phyloP scores from a whole-genome alignment of 345 rosid genomes.

The Citrus medica region DNA sequence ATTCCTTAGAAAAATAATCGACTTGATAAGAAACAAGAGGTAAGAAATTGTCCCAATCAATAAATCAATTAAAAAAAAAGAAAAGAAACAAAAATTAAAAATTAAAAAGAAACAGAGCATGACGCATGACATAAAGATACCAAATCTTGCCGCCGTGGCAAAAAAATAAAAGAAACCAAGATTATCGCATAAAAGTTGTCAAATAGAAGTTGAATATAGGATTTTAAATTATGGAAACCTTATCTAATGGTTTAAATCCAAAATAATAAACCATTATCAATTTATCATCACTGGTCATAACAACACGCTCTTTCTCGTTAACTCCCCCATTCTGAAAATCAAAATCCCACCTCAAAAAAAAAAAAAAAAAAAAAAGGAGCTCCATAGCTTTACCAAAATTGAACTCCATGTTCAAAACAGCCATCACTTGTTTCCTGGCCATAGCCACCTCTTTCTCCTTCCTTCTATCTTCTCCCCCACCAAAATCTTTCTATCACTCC shows the following conservation, averaged over 20 bases:
- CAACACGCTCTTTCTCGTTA: not conserved
- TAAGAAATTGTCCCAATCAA: not conserved
- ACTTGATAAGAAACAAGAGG: slow-evolving; percentile 6
- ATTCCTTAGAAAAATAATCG: not conserved
- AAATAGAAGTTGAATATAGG: not conserved
- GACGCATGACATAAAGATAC: too few relatives aligned
- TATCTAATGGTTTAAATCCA: not conserved
- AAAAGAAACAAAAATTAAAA: not conserved
- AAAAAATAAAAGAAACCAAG: not conserved
- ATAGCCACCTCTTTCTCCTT: slow-evolving; percentile 37
- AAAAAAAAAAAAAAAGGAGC: too few relatives aligned
- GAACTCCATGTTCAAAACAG: slow-evolving; percentile 34
- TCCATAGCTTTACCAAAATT: not conserved
- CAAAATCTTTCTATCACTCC: slow-evolving; percentile 50
- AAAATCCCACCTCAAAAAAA: too few relatives aligned
- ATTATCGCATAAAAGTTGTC: not conserved
- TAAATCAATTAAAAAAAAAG: not conserved
- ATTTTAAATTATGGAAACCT: not conserved
- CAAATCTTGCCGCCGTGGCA: not conserved
- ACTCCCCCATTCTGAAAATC: too few relatives aligned
- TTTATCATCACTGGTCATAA: not conserved
- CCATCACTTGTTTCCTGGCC: slow-evolving; percentile 28
- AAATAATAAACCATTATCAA: not conserved
- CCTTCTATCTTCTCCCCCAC: slow-evolving; percentile 30
- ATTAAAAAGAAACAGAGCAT: not conserved